phyloP scores from a whole-genome alignment of 2,329 filamentous ascomycete species.

The Aureobasidium mangrovei region DNA sequence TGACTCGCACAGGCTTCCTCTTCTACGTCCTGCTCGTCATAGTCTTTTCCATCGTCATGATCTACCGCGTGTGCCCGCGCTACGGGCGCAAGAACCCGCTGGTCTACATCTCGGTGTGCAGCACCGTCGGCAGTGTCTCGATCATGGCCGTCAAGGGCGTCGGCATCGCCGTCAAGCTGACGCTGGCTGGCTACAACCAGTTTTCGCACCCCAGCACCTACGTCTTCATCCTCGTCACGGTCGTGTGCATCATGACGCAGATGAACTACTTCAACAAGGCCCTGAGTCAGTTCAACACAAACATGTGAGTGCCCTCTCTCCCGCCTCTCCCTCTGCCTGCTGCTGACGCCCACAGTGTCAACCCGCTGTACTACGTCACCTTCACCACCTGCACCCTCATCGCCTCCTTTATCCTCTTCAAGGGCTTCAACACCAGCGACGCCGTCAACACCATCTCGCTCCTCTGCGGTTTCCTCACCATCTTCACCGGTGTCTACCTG shows the following conservation, averaged over 20 bases:
- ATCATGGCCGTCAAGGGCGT: constrained; percentile 99
- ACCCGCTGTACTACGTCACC: constrained; percentile 93
- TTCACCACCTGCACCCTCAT: constrained; percentile 92
- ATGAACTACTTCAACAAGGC: constrained; percentile 99
- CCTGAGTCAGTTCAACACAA: constrained; percentile 89
- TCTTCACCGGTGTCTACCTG: constrained; percentile 91
- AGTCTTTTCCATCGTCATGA: constrained; percentile 85
- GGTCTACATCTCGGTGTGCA: constrained; percentile 96
- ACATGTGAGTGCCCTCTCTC: constrained; percentile 60
- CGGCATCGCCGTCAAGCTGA: constrained; percentile 93
- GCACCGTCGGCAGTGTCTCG: constrained; percentile 89
- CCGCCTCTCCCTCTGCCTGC: not conserved
- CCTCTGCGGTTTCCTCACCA: constrained; percentile 85
- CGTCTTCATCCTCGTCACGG: constrained; percentile 88
- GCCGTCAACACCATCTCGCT: constrained; percentile 86
- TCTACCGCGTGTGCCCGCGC: constrained; percentile 82
- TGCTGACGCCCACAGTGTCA: constrained; percentile 53
- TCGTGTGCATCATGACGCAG: constrained; percentile 91
- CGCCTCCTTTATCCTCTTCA: constrained; percentile 92
- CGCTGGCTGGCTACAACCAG: constrained; percentile 86
- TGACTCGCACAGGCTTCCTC: constrained; percentile 61
- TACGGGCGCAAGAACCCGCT: constrained; percentile 94
- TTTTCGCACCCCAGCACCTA: constrained; percentile 93
- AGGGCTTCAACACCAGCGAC: constrained; percentile 91
- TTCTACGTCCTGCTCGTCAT: constrained; percentile 74